These are phyloP conservation scores for Astragalus membranaceus DNA, from an alignment of 306 rosid genomes.

Conservation along the genomic window DNA sequence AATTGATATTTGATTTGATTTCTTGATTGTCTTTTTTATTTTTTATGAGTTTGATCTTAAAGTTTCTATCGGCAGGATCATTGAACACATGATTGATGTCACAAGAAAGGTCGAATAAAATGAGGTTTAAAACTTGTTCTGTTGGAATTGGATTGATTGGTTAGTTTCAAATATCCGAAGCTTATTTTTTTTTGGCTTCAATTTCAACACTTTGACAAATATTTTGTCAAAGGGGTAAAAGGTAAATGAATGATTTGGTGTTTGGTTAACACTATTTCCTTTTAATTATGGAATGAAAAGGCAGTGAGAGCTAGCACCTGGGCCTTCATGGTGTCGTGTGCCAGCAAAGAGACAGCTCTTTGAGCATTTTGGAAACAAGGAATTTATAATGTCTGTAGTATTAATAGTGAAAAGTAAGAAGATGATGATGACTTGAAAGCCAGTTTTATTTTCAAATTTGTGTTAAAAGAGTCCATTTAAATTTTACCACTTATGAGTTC, in stretches of 20 bases:
- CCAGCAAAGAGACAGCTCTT: conserved; percentile 20
- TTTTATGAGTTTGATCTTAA: neutral
- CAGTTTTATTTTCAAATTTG: neutral
- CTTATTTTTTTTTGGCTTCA: neutral
- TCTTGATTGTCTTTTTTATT: no score
- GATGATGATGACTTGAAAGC: neutral
- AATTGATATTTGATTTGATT: neutral
- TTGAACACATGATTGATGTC: conserved; percentile 10
- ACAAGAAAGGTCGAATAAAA: neutral
- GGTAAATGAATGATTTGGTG: conserved; percentile 9
- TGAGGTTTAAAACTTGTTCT: neutral
- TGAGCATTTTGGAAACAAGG: neutral
- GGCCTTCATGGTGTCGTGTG: no score
- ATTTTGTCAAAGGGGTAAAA: neutral
- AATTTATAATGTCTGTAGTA: neutral
- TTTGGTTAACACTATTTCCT: no score
- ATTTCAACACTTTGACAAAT: conserved; percentile 1
- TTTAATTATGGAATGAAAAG: no score
- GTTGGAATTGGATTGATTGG: neutral
- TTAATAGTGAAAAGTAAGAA: neutral
- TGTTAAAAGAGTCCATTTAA: neutral
- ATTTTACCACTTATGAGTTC: neutral
- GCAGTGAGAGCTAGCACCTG: no score
- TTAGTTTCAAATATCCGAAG: neutral
- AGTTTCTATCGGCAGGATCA: conserved; percentile 8